A percentile compares a stretch with the other conserved stretches of the same genome.
Evolutionary conservation across 1,139 yeast species (phyloP).

Genomic region (Diutina mesorugosa): DNA sequence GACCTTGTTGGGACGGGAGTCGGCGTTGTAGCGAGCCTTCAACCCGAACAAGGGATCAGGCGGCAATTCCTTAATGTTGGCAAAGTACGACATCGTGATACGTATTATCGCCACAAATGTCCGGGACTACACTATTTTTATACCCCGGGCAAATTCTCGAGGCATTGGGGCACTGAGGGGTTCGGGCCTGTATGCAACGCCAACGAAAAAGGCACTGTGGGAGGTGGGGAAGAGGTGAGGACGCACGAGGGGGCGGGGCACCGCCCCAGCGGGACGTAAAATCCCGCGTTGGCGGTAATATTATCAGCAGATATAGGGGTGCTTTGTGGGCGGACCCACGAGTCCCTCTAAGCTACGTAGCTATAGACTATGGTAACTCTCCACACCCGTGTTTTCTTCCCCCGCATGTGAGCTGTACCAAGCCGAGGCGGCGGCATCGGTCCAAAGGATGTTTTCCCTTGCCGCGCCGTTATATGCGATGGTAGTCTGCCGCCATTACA

Average conservation of each 20-base stretch:
- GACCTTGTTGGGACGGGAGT: slow-evolving; percentile 56
- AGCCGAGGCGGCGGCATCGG: neutral
- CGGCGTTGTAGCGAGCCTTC: slow-evolving; percentile 60
- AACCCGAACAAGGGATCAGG: slow-evolving; percentile 78
- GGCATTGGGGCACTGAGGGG: neutral
- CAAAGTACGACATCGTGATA: slow-evolving; percentile 14
- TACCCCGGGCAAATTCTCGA: neutral
- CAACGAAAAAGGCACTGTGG: neutral
- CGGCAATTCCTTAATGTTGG: slow-evolving; percentile 46
- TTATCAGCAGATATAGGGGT: neutral
- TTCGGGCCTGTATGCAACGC: neutral
- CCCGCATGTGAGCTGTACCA: neutral
- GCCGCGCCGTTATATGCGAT: neutral
- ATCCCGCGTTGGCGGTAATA: neutral
- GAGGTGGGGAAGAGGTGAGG: slow-evolving; percentile 1
- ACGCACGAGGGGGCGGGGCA: neutral
- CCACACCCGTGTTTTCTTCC: neutral
- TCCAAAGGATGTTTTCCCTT: neutral
- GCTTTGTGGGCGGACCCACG: neutral
- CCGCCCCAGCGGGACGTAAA: neutral
- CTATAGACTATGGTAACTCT: neutral
- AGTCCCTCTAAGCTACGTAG: neutral
- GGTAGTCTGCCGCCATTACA: neutral
- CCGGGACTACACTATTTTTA: neutral
- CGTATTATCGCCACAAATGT: neutral